Percentiles rank a stretch among this genome's conserved stretches.
Conservation (phyloP, 2,329 filamentous ascomycete species). For the Neocatenulostroma microsporum region DNA sequence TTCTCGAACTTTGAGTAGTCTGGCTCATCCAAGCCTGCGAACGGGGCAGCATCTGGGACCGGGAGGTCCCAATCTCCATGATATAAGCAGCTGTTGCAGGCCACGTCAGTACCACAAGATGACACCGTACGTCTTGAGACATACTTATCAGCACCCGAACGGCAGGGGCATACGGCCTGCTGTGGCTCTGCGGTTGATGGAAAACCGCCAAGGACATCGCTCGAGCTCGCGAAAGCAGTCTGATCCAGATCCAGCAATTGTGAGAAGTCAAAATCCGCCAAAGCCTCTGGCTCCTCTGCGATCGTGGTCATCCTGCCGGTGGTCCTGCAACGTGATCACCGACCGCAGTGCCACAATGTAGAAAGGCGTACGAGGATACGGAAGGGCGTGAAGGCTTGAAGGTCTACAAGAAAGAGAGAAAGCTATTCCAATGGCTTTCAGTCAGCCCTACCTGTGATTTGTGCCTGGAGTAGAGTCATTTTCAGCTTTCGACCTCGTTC, state of each 20-base stretch:
- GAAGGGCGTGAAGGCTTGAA: slow-evolving; percentile 8
- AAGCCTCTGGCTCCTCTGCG: slow-evolving; percentile 9
- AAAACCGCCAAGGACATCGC: neutral
- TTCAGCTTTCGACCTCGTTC: slow-evolving; percentile 1
- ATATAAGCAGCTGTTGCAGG: slow-evolving; percentile 16
- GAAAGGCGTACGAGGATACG: slow-evolving; percentile 12
- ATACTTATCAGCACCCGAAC: slow-evolving; percentile 7
- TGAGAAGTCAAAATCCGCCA: slow-evolving; percentile 8
- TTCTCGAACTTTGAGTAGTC: slow-evolving; percentile 18
- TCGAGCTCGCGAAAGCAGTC: slow-evolving; percentile 1
- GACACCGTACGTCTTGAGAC: neutral
- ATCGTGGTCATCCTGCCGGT: slow-evolving; percentile 11
- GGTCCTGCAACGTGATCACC: neutral
- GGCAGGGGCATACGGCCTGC: slow-evolving; percentile 10
- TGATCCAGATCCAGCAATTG: slow-evolving; percentile 7
- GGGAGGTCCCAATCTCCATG: slow-evolving; percentile 14
- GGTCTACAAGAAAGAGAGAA: neutral
- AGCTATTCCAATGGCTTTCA: neutral
- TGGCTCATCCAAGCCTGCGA: slow-evolving; percentile 7
- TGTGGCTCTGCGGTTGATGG: neutral
- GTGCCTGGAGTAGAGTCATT: neutral
- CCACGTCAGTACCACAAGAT: too few relatives aligned
- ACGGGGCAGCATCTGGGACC: neutral
- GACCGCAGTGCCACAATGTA: slow-evolving; percentile 6
- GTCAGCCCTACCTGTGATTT: neutral